phyloP scores from a whole-genome alignment of 2,329 filamentous ascomycete genomes.

The Alternaria gaisen region DNA sequence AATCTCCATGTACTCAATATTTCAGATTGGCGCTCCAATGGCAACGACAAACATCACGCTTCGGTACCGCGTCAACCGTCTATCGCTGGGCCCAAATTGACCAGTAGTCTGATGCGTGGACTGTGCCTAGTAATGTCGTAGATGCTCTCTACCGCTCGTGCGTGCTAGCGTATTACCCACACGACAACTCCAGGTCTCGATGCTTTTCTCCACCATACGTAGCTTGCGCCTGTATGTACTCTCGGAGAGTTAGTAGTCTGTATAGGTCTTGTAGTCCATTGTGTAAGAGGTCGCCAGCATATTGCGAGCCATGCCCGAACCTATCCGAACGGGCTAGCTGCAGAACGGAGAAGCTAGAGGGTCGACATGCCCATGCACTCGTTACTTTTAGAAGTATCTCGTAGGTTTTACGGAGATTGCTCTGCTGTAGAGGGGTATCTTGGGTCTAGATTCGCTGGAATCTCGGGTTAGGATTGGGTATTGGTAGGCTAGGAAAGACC shows the following conservation, averaged over 20 bases:
- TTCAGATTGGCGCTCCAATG: not conserved
- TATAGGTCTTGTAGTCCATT: not conserved
- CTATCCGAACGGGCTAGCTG: not conserved
- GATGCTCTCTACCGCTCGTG: not conserved
- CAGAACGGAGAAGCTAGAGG: not conserved
- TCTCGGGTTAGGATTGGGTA: not conserved
- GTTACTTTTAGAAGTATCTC: rapidly evolving
- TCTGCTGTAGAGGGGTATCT: not conserved
- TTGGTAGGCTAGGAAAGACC: not conserved
- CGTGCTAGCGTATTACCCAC: not conserved
- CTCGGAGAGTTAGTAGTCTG: not conserved
- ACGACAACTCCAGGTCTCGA: not conserved
- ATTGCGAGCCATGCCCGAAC: not conserved
- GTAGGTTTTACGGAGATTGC: not conserved
- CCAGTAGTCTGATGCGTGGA: not conserved
- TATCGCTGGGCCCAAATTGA: rapidly evolving
- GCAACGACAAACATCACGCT: not conserved
- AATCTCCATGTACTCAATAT: not conserved
- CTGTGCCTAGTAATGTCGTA: not conserved
- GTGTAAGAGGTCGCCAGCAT: not conserved
- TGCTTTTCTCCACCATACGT: not conserved
- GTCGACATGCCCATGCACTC: no score
- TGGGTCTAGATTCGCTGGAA: not conserved
- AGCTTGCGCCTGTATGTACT: not conserved
- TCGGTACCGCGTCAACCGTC: not conserved